Evolutionary conservation across 306 rosid genomes (phyloP).

Genomic region (Pyrus pyrifolia): DNA sequence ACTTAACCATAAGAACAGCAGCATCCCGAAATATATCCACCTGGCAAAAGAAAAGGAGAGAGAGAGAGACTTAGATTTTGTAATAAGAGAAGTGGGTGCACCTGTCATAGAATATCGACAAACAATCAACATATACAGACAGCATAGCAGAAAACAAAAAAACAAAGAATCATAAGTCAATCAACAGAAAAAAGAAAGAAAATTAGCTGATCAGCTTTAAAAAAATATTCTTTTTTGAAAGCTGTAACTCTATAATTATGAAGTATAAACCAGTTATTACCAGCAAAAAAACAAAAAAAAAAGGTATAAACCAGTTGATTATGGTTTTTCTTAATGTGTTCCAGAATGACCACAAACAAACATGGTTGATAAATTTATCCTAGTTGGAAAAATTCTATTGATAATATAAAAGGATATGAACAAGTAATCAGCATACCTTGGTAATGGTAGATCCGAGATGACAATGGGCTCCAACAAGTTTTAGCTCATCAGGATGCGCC

Average conservation of each 20-base stretch:
- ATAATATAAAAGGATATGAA: background rate
- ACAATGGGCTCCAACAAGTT: slow-evolving; percentile 95
- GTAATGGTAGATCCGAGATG: slow-evolving; percentile 97
- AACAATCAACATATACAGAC: background rate
- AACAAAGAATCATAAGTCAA: background rate
- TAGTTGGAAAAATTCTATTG: background rate
- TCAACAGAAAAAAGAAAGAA: background rate
- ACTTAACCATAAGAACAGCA: slow-evolving; percentile 79
- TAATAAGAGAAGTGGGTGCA: background rate
- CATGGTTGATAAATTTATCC: background rate
- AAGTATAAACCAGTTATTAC: background rate
- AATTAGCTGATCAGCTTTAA: too few species aligned
- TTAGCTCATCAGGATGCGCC: slow-evolving; percentile 70
- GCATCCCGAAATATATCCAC: slow-evolving; percentile 95
- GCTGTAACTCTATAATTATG: background rate
- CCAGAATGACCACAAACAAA: background rate
- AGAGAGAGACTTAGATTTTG: background rate
- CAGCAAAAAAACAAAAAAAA: too few species aligned
- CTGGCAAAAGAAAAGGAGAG: slow-evolving; percentile 27
- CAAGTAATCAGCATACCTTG: slow-evolving; percentile 42
- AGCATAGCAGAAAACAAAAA: background rate
- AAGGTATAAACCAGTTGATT: background rate
- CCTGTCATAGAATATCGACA: background rate
- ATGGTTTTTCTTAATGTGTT: background rate
- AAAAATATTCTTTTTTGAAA: background rate